Base-by-base conservation (phyloP, 352 stramenopile genomes). In the Pythium chondricola region DNA sequence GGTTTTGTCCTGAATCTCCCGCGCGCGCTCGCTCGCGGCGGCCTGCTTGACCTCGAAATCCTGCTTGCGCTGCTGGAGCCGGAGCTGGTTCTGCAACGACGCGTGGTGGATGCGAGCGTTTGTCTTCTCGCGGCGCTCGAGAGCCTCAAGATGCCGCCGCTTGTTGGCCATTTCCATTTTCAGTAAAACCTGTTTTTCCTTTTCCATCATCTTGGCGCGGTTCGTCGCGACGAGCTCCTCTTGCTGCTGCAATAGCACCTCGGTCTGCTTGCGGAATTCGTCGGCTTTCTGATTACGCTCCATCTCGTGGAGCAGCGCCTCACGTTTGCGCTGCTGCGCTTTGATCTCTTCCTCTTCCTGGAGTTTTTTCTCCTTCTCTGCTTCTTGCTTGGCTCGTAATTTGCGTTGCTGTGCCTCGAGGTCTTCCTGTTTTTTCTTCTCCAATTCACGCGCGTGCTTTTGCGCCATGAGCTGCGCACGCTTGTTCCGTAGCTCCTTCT, bases 231-330 rank as follows among this genome's bases (percentile, higher is more conserved):
- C 61, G 9, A 70, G 41, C 20, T 81, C 69, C 56, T 88, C 80
- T 32, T 91, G 80, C 21, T 86, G 73, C 22, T 69, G 50, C 9
- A 88, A 38, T n/a, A 91, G 36, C 16, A 63, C 60, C 18, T 86
- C 73, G 0, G 80, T 88, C 21, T 91, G 72, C 24, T 52, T 52
- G 20, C 65, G 57, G 56, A 85, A 88, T 22, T 79, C 73, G n/a
- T 91, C 80, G 13, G 80, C 71, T 52, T 87, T 88, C 25, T 71
- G 46, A 13, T 67, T 71, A 31, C 74, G 66, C 52, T 88, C 76
- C 2, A 68, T 31, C 21, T 91, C 80, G 4, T 67, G 61, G 26
- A 85, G 60, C 4, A 58, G 27, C 16, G 66, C 66, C 41, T 85
- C 74, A 4, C 69, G 16, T 18, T 78, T 61, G 1, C 69, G 69